Evolutionary conservation across 1,284 basidiomycete genomes (phyloP).

Genomic region (Ganoderma lucidum): DNA sequence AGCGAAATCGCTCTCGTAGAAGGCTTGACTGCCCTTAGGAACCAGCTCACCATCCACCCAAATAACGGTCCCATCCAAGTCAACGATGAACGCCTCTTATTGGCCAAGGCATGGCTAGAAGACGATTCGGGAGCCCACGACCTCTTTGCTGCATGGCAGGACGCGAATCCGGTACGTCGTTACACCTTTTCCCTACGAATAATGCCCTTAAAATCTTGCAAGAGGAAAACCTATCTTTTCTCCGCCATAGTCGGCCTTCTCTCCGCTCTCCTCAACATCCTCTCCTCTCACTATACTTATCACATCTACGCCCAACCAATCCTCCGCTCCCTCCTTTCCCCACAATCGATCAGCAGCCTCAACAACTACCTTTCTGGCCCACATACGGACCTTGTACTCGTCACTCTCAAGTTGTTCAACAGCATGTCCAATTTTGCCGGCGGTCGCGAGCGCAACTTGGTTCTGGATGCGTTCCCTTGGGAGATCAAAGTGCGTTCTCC

Average conservation of each 20-base stretch:
- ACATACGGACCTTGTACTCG: conserved; percentile 69
- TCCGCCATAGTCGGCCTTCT: conserved; percentile 60
- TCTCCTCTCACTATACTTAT: conserved; percentile 71
- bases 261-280: conserved; percentile 61
- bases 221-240: conserved; percentile 56
- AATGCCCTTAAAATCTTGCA: background rate
- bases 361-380: conserved; percentile 65
- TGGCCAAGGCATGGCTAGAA: conserved; percentile 70
- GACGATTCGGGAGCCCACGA: conserved; percentile 61
- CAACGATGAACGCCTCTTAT: conserved; percentile 64
- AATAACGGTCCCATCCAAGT: conserved; percentile 53
- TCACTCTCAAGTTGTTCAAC: conserved; percentile 69
- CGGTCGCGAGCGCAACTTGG: conserved; percentile 64
- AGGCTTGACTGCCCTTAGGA: conserved; percentile 49
- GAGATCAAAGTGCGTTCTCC: conserved; percentile 65
- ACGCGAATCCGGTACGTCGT: conserved; percentile 52
- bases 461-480: conserved; percentile 78
- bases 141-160: conserved; percentile 70
- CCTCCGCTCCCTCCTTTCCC: conserved; percentile 62
- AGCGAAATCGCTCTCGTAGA: conserved; percentile 39
- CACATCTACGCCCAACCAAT: conserved; percentile 68
- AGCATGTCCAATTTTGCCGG: conserved; percentile 67
- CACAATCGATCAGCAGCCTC: conserved; percentile 60
- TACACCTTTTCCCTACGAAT: background rate
- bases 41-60: conserved; percentile 60